Percentiles rank a stretch among this genome's conserved stretches.
phyloP scores from a whole-genome alignment of 1,284 basidiomycete genomes.

The Blastosporella zonata region DNA sequence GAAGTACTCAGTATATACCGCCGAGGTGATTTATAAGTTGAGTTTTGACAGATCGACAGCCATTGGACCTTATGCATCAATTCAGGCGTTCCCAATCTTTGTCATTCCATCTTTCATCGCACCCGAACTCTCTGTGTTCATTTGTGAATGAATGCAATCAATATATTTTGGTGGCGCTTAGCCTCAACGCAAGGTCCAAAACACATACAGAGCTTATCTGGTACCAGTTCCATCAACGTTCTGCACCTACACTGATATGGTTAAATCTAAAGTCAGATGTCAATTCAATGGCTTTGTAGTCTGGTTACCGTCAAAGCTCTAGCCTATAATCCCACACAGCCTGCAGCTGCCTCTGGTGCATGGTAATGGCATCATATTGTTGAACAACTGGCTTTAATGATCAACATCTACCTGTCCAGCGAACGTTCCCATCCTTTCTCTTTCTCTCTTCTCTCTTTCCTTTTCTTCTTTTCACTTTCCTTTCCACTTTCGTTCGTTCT shows the following conservation, averaged over 20 bases:
- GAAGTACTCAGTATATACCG: no score
- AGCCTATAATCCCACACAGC: background rate
- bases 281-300: slow-evolving; percentile 2
- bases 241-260: background rate
- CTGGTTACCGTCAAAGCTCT: slow-evolving; percentile 12
- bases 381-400: slow-evolving; percentile 8
- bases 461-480: slow-evolving; percentile 11
- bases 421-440: slow-evolving; percentile 10
- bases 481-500: slow-evolving; percentile 17
- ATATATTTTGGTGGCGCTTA: background rate
- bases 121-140: background rate
- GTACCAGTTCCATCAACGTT: background rate
- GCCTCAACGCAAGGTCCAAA: background rate
- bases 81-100: background rate
- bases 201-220: background rate
- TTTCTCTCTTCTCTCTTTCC: slow-evolving; percentile 7
- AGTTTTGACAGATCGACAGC: slow-evolving; percentile 17
- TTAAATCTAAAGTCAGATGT: slow-evolving; percentile 6
- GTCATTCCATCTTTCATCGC: background rate
- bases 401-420: slow-evolving; percentile 1
- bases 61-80: slow-evolving; percentile 2
- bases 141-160: background rate
- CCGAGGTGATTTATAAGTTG: slow-evolving; percentile 1
- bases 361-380: slow-evolving; percentile 4
- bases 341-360: background rate